Percentiles rank a stretch among this genome's conserved stretches.
Evolutionary conservation across 2,329 filamentous ascomycete genomes (phyloP).

Genomic region (Neopestalotiopsis sp.): DNA sequence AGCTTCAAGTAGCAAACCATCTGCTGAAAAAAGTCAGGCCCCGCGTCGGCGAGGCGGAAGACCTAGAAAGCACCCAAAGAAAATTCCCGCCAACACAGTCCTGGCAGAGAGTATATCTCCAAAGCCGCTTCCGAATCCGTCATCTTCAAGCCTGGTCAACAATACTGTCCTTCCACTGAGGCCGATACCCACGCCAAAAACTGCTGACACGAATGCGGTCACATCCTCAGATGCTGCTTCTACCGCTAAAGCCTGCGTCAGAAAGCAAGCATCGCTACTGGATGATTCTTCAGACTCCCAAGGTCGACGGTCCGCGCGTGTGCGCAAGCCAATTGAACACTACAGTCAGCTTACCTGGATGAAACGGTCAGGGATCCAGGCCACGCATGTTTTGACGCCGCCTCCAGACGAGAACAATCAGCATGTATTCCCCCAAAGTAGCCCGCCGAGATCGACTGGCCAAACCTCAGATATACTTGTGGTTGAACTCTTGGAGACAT

Average conservation of each 20-base stretch:
- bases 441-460: neutral
- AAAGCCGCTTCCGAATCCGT: neutral
- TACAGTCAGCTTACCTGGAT: slow-evolving; percentile 19
- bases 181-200: neutral
- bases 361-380: neutral
- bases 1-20: neutral
- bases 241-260: slow-evolving; percentile 7
- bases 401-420: neutral
- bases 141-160: neutral
- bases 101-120: neutral
- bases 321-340: slow-evolving; percentile 24
- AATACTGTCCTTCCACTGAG: neutral
- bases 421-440: neutral
- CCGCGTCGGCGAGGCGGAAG: neutral
- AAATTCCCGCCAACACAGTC: neutral
- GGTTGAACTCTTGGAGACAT: neutral
- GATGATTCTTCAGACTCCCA: slow-evolving; percentile 17
- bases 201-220: neutral
- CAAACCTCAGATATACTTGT: neutral
- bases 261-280: slow-evolving; percentile 5
- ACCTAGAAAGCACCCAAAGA: neutral
- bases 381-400: neutral
- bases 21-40: neutral
- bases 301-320: slow-evolving; percentile 21
- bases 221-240: neutral